A percentile compares a stretch with the other conserved stretches of the same genome.
Evolutionary conservation across 352 stramenopile species (phyloP).

Genomic region (Pythium aquatile): DNA sequence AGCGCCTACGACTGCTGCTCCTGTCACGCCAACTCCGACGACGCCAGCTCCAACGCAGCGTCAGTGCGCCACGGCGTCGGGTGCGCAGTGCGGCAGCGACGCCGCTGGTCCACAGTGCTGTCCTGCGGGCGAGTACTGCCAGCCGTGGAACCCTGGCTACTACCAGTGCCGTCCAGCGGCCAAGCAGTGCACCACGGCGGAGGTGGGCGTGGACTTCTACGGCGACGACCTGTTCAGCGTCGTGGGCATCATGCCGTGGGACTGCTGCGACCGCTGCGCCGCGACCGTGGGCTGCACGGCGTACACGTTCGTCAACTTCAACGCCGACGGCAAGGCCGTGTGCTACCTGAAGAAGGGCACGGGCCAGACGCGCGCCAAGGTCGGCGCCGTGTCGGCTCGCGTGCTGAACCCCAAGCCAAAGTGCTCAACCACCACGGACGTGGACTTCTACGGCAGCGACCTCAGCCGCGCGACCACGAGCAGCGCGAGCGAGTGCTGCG

Average conservation of each 20-base stretch:
- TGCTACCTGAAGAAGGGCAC: constrained; percentile 49
- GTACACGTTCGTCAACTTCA: constrained; percentile 33
- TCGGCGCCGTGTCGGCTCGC: constrained; percentile 32
- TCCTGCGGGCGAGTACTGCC: constrained; percentile 37
- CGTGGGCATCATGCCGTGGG: constrained; percentile 31
- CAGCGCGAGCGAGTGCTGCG: constrained; percentile 38
- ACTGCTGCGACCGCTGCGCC: constrained; percentile 37
- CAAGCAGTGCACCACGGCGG: constrained; percentile 21
- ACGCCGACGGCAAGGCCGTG: constrained; percentile 24
- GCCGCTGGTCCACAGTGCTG: constrained; percentile 11
- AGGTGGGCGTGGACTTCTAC: constrained; percentile 38
- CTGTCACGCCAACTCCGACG: neutral
- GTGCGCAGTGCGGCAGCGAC: constrained; percentile 20
- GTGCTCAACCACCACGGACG: constrained; percentile 39
- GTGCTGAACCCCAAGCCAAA: constrained; percentile 22
- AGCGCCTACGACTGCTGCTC: neutral
- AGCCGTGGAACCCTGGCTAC: constrained; percentile 61
- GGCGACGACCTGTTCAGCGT: constrained; percentile 38
- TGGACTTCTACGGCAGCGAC: constrained; percentile 38
- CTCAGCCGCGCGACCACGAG: constrained; percentile 33
- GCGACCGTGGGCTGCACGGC: constrained; percentile 30
- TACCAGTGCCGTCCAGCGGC: constrained; percentile 48
- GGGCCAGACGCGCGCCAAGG: constrained; percentile 20
- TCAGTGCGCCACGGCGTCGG: constrained; percentile 8
- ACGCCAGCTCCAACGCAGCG: constrained; percentile 2